Percentiles rank a stretch among this genome's conserved stretches.
phyloP scores from a whole-genome alignment of 2,329 filamentous ascomycete genomes.

The Neobulgaria alba region DNA sequence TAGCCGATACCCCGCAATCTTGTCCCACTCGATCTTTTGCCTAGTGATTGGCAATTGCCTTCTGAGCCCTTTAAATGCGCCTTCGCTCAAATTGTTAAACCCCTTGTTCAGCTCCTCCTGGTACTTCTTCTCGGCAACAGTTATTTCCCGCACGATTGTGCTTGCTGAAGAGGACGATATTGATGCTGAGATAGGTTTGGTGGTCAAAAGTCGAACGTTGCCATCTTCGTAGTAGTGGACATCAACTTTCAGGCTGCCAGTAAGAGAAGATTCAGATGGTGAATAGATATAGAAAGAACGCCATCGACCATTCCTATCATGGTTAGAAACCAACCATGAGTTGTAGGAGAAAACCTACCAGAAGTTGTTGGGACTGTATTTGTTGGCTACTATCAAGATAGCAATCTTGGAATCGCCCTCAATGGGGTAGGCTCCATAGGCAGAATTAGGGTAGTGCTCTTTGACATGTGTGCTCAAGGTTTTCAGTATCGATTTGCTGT shows the following conservation, averaged over 20 bases:
- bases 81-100: conserved; percentile 82
- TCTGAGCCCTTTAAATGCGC: conserved; percentile 86
- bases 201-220: conserved; percentile 89
- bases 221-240: conserved; percentile 99
- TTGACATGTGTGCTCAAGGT: conserved; percentile 64
- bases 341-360: conserved; percentile 47
- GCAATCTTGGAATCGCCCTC: conserved; percentile 69
- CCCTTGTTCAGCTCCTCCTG: conserved; percentile 93
- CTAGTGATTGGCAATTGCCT: conserved; percentile 91
- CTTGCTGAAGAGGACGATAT: conserved; percentile 51
- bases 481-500: conserved; percentile 76
- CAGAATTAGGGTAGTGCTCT: conserved; percentile 81
- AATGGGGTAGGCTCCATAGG: conserved; percentile 75
- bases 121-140: conserved; percentile 76
- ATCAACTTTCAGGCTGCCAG: conserved; percentile 81
- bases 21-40: conserved; percentile 99
- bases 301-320: conserved; percentile 83
- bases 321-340: conserved; percentile 3
- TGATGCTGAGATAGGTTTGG: conserved; percentile 59
- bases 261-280: conserved; percentile 58
- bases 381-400: conserved; percentile 82
- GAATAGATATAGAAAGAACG: conserved; percentile 77
- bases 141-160: conserved; percentile 65
- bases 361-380: conserved; percentile 97
- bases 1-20: conserved; percentile 84